Base-by-base conservation (phyloP, 768 basidiomycete species). In the Cystofilobasidium capitatum region DNA sequence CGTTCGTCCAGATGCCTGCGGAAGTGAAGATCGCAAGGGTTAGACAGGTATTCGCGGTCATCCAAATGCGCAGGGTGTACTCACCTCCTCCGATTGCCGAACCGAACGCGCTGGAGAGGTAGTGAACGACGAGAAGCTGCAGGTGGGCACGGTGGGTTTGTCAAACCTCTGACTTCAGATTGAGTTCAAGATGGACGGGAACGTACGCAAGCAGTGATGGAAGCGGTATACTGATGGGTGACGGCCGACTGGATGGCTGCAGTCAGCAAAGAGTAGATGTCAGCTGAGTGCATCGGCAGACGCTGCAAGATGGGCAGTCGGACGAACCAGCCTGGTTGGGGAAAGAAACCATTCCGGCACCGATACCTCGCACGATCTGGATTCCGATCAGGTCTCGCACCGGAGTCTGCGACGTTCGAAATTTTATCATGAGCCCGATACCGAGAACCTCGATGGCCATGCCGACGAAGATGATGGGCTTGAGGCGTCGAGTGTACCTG, bases 1-100 rank as follows among this genome's bases (percentile, higher is more conserved):
- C 42, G 68, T 77, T 77, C 37, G 75, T 74, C 76, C 76, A 77
- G 65, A 77, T 75, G 22, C 71, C 74, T n/a, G n/a, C n/a, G n/a
- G n/a, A n/a, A n/a, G n/a, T n/a, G n/a, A n/a, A n/a, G n/a, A n/a
- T n/a, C n/a, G n/a, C n/a, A n/a, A n/a, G n/a, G n/a, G n/a, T n/a
- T n/a, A n/a, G n/a, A n/a, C n/a, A n/a, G n/a, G n/a, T n/a, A n/a
- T n/a, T n/a, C n/a, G n/a, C n/a, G n/a, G n/a, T n/a, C n/a, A n/a
- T n/a, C n/a, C n/a, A n/a, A n/a, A n/a, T n/a, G n/a, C n/a, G n/a
- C n/a, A n/a, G n/a, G n/a, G n/a, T n/a, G n/a, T n/a, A n/a, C n/a
- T n/a, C n/a, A n/a, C n/a, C n/a, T 29, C 76, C 76, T 13, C 74
- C 72, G 49, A 76, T 74, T 6, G 73, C 72, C 7, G 69, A 58